Conservation (phyloP, 1,284 basidiomycete genomes). For the Ganoderma multipileum region DNA sequence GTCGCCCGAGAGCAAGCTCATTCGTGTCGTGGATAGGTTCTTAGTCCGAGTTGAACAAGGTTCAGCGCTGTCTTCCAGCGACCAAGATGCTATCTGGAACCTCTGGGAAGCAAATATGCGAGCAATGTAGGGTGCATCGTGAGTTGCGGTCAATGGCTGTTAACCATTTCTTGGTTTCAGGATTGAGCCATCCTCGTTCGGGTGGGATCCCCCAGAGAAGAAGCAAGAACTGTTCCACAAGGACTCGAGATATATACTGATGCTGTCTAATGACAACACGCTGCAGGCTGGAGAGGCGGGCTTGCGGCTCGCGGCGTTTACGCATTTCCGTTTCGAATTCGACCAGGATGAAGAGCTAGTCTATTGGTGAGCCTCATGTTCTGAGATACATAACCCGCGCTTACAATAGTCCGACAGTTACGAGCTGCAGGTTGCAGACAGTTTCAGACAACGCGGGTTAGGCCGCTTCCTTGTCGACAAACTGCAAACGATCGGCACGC, state of each 20-base stretch:
- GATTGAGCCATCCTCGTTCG: slow-evolving; percentile 58
- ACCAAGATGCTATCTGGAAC: slow-evolving; percentile 56
- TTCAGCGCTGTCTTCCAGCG: slow-evolving; percentile 45
- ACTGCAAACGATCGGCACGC: slow-evolving; percentile 56
- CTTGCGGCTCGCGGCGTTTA: slow-evolving; percentile 53
- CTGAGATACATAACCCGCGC: background rate
- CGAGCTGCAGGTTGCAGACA: slow-evolving; percentile 66
- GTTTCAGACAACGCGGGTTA: slow-evolving; percentile 57
- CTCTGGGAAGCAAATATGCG: slow-evolving; percentile 39
- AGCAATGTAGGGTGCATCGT: slow-evolving; percentile 1
- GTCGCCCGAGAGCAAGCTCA: background rate
- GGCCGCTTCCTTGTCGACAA: slow-evolving; percentile 59
- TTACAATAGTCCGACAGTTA: slow-evolving; percentile 54
- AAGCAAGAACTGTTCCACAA: slow-evolving; percentile 64
- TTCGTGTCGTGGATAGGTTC: slow-evolving; percentile 37
- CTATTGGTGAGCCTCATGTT: slow-evolving; percentile 63
- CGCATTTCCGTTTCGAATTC: slow-evolving; percentile 75
- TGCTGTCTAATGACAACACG: slow-evolving; percentile 30
- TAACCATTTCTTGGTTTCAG: slow-evolving; percentile 2
- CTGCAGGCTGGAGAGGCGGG: slow-evolving; percentile 18
- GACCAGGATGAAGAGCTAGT: slow-evolving; percentile 64
- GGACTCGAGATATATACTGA: slow-evolving; percentile 65
- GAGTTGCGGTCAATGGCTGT: background rate
- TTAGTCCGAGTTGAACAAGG: slow-evolving; percentile 44
- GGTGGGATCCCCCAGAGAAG: slow-evolving; percentile 68